Conservation (phyloP, 2,329 filamentous ascomycete species). For the Macrophomina phaseolina region DNA sequence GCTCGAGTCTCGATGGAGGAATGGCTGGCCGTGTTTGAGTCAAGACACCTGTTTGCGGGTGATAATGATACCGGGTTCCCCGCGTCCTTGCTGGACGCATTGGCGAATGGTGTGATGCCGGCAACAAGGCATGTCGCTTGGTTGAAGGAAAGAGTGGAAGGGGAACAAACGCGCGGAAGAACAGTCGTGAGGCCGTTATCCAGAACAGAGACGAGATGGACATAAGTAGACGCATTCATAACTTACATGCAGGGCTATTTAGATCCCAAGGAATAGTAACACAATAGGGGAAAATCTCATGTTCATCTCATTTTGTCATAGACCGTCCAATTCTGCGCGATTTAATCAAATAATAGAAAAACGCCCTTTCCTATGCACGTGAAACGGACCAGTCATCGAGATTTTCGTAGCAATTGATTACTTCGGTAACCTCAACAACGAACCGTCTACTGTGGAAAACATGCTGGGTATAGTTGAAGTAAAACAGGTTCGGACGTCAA, state of each 20-base stretch:
- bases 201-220: neutral
- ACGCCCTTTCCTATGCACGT: slow-evolving; percentile 15
- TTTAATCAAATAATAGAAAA: neutral
- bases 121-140: neutral
- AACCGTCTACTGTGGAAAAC: slow-evolving; percentile 4
- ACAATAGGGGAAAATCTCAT: neutral
- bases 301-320: neutral
- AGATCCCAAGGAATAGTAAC: slow-evolving; percentile 6
- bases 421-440: slow-evolving; percentile 4
- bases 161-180: neutral
- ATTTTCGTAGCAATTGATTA: slow-evolving; percentile 5
- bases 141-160: neutral
- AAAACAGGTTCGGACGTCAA: slow-evolving; percentile 9
- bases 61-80: neutral
- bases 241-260: slow-evolving; percentile 13
- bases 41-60: neutral
- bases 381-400: neutral
- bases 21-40: neutral
- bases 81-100: neutral
- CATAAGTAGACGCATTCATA: neutral
- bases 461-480: slow-evolving; percentile 28
- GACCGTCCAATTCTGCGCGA: neutral
- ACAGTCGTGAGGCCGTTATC: neutral
- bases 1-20: neutral
- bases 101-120: neutral